Base-by-base conservation (phyloP, 2,329 filamentous ascomycete species). In the Colletotrichum sp. region DNA sequence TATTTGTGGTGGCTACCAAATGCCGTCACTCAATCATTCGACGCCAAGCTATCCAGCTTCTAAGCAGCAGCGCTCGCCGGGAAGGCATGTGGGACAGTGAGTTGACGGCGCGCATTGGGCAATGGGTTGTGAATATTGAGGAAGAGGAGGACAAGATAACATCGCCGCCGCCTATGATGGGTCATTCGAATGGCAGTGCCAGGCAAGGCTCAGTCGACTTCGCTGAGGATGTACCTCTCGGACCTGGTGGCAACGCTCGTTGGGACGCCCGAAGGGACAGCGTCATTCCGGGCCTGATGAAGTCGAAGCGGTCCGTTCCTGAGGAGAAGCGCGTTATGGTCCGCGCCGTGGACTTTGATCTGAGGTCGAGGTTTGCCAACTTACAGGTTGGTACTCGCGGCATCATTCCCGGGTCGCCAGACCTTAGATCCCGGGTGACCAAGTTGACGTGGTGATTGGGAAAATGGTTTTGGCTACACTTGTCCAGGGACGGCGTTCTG, bases 11-110 rank as follows among this genome's bases (percentile, higher is more conserved):
- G n/a, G 92, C 91, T 8, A 93, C 91, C 8, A 93, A 93, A 80
- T 94, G 92, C 79, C 88, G 92, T 13, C 89, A 93, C 75, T 87
- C 89, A 0, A 78, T 84, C 2, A 86, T 90, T 38, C 89, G 93
- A 24, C 86, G 91, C 21, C 89, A 90, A 77, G 92, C 93, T 9
- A 92, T 94, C 57, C 87, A 90, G 80, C 82, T 94, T 48, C 83
- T 94, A 71, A 86, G 87, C 67, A 90, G 88, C 78, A 92, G 90
- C 79, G 89, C 91, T 9, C 87, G 92, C 61, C 86, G 92, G 65
- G 93, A 94, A 82, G 92, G 91, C 26, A 92, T 94, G 88, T 94
- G 93, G 93, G 92, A 94, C 79, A 92, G 90, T 79, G 88, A 91
- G 77, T 85, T 92, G 75, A 86, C 88, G 13, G 90, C 90, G 2